These are phyloP conservation scores for Penicillium antarcticum DNA, from an alignment of 495 filamentous ascomycete genomes.

Conservation along the genomic window DNA sequence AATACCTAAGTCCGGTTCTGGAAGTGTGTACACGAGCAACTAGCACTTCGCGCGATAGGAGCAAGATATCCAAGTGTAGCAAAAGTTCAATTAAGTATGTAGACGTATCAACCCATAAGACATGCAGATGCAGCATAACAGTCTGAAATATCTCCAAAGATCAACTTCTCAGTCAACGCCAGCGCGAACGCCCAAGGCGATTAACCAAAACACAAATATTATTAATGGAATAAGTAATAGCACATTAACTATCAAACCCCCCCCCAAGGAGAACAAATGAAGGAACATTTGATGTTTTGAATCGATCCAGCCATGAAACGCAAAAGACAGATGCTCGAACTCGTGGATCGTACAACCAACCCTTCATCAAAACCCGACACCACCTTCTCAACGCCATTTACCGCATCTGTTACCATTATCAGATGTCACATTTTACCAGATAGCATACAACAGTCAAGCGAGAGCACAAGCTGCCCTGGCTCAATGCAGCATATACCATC, in stretches of 20 bases:
- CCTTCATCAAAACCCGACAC: not conserved
- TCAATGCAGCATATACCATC: not conserved
- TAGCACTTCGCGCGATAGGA: no score
- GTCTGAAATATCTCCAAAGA: no score
- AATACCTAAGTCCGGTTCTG: no score
- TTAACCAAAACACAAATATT: slow-evolving; percentile 11
- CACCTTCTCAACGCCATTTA: not conserved
- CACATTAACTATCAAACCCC: slow-evolving; percentile 5
- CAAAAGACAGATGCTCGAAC: not conserved
- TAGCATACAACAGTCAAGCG: not conserved
- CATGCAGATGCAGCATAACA: no score
- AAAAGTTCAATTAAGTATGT: no score
- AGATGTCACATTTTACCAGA: not conserved
- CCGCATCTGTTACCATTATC: not conserved
- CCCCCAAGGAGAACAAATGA: not conserved
- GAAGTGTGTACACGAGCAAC: no score
- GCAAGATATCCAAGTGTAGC: no score
- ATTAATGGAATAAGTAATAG: slow-evolving; percentile 21
- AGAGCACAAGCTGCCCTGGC: not conserved
- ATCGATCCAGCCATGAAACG: not conserved
- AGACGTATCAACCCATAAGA: no score
- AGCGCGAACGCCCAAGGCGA: slow-evolving; percentile 5
- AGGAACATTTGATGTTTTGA: not conserved
- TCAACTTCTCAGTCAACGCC: not conserved
- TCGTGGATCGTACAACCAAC: not conserved